Evolutionary conservation across 2,329 filamentous ascomycete genomes (phyloP).

Genomic region (Alternaria atra): DNA sequence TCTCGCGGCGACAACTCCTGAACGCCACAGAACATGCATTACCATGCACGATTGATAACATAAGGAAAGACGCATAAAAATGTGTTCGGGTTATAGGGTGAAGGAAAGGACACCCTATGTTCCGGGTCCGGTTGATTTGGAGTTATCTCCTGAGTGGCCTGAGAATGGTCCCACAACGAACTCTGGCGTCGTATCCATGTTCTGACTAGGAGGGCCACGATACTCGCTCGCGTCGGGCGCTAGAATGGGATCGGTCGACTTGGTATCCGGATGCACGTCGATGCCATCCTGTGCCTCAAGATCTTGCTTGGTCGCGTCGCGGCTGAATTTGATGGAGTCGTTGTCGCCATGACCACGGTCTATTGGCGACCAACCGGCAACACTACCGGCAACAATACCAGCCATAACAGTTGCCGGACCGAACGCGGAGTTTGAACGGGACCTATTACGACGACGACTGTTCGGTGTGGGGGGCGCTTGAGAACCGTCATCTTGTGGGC

Average conservation of each 20-base stretch:
- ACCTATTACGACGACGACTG: slow-evolving; percentile 69
- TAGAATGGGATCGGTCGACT: slow-evolving; percentile 57
- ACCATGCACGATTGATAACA: slow-evolving; percentile 6
- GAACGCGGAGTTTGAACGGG: slow-evolving; percentile 75
- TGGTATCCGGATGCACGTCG: slow-evolving; percentile 61
- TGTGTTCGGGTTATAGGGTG: background rate
- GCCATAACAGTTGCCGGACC: slow-evolving; percentile 82
- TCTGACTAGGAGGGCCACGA: slow-evolving; percentile 56
- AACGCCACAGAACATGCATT: slow-evolving; percentile 18
- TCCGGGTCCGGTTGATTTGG: slow-evolving; percentile 16
- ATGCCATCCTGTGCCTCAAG: slow-evolving; percentile 55
- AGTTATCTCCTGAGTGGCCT: slow-evolving; percentile 38
- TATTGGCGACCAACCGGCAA: slow-evolving; percentile 79
- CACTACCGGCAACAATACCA: slow-evolving; percentile 80
- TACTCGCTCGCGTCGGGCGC: slow-evolving; percentile 53
- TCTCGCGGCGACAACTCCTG: slow-evolving; percentile 1
- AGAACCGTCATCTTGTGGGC: slow-evolving; percentile 51
- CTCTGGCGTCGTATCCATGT: slow-evolving; percentile 54
- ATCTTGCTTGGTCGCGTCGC: slow-evolving; percentile 48
- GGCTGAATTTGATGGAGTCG: slow-evolving; percentile 52
- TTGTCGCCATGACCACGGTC: slow-evolving; percentile 59
- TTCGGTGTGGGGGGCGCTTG: slow-evolving; percentile 61
- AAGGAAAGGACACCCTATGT: slow-evolving; percentile 1
- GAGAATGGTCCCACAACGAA: slow-evolving; percentile 55
- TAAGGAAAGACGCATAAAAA: slow-evolving; percentile 5